Base-by-base conservation (phyloP, 2,329 filamentous ascomycete genomes). In the Colletotrichum sublineola region DNA sequence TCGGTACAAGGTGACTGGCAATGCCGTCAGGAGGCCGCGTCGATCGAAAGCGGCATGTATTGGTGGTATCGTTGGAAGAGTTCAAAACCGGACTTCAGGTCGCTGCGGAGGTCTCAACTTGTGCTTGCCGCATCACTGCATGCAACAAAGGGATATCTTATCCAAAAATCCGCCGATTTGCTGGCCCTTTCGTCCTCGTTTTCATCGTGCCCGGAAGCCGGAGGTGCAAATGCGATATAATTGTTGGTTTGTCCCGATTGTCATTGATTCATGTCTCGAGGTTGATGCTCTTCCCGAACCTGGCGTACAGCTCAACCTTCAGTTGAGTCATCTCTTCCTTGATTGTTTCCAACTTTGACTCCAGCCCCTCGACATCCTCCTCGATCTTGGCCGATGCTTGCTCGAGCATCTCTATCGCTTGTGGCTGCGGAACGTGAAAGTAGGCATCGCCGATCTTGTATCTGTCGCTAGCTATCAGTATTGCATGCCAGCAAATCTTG, bases 381-480 rank as follows among this genome's bases (percentile, higher is more conserved):
- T 97, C 94, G 74, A 97, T 91, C 77, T 88, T 89, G 74, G 91
- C 87, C 7, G 91, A 92, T 7, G 94, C 93, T 14, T 88, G 83
- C 24, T 90, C 86, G 6, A 99, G 91, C 83, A 98, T 89, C 76
- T 96, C 92, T 80, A 98, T 94, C 2, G 96, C 96, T 80, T 97
- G 93, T 61, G 92, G 84, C 20, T 98, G 88, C 11, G 93, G 92
- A 64, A 99, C 84, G 71, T 94, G 93, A 82, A 98, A 93, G 85
- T 98, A 99, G 7, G 95, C 94, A 82, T 98, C 96, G 75, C 96
- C 96, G 70, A 99, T 94, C 84, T 97, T 97, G 87, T 98, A 98
- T 70, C 95, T 98, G 80, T 42, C 33, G 52, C 29, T n/a, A 12
- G 2, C 3, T 38, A 65, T 70, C 42, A 57, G 63, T 42, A 33